Evolutionary conservation across 306 rosid species (phyloP).

Genomic region (Elaeagnus macrophylla): DNA sequence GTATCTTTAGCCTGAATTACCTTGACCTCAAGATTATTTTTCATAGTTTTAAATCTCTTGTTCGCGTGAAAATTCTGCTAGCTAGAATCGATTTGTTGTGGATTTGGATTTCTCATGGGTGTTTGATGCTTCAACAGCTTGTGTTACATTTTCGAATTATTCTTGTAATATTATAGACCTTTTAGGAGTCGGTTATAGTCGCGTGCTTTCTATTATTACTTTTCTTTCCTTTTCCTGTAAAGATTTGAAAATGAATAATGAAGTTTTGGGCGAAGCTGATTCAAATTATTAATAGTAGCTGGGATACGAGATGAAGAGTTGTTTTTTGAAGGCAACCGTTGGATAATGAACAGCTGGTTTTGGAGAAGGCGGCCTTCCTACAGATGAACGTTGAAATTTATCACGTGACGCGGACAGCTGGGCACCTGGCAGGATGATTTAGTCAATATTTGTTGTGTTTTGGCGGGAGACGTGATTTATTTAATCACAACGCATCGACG

Average conservation of each 20-base stretch:
- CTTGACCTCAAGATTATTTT: background rate
- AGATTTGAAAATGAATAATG: background rate
- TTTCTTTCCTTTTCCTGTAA: background rate
- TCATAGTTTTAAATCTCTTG: constrained; percentile 20
- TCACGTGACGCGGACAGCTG: constrained; percentile 17
- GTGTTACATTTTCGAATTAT: background rate
- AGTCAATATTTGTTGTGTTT: background rate
- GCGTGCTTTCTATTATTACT: background rate
- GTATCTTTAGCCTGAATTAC: background rate
- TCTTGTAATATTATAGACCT: background rate
- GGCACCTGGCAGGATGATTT: constrained; percentile 22
- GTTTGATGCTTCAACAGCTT: background rate
- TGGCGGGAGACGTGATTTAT: constrained; percentile 7
- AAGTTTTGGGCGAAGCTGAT: background rate
- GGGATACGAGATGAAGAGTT: constrained; percentile 7
- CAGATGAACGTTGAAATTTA: background rate
- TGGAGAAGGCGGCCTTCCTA: background rate
- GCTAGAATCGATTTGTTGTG: constrained; percentile 6
- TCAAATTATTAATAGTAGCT: background rate
- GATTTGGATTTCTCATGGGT: constrained; percentile 18
- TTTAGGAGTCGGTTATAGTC: background rate
- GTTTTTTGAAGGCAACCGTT: too few species aligned
- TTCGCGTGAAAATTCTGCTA: constrained; percentile 1
- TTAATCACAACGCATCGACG: background rate
- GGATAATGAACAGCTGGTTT: constrained; percentile 15